Conservation (phyloP, 768 basidiomycete species). For the Dacryopinax spathularia region DNA sequence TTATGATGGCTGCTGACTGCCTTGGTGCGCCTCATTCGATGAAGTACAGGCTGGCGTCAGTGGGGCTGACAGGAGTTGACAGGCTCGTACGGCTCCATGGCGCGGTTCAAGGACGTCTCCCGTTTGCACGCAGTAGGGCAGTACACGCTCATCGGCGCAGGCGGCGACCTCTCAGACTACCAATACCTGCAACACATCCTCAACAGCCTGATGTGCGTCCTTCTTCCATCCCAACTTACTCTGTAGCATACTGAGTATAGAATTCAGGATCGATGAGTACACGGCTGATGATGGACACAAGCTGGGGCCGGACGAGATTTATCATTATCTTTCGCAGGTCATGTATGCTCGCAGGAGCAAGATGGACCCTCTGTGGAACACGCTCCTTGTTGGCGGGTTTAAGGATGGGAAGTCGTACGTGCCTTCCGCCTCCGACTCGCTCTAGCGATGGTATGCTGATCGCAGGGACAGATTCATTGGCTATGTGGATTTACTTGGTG, state of each 20-base stretch:
- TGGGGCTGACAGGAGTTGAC: background rate
- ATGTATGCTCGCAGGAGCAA: slow-evolving; percentile 83
- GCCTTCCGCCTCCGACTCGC: background rate
- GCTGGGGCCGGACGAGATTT: slow-evolving; percentile 77
- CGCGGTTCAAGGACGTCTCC: slow-evolving; percentile 86
- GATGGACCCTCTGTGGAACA: slow-evolving; percentile 92
- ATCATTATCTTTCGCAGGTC: slow-evolving; percentile 77
- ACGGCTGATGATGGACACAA: slow-evolving; percentile 69
- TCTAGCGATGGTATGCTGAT: background rate
- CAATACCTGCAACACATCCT: slow-evolving; percentile 77
- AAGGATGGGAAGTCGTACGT: slow-evolving; percentile 67
- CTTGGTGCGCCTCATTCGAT: slow-evolving; percentile 44
- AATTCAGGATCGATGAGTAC: slow-evolving; percentile 48
- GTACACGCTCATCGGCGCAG: slow-evolving; percentile 76
- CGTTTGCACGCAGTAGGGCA: slow-evolving; percentile 75
- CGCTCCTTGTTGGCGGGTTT: slow-evolving; percentile 80
- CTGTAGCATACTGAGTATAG: background rate
- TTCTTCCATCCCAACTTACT: background rate
- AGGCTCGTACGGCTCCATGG: slow-evolving; percentile 96
- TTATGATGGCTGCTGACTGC: slow-evolving; percentile 98
- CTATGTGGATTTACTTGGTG: slow-evolving; percentile 91
- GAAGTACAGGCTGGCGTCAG: background rate
- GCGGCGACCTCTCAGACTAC: slow-evolving; percentile 96
- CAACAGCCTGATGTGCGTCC: slow-evolving; percentile 47
- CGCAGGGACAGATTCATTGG: slow-evolving; percentile 59